These are phyloP conservation scores for Phytophthora melonis DNA, from an alignment of 352 stramenopile genomes.

Conservation along the genomic window DNA sequence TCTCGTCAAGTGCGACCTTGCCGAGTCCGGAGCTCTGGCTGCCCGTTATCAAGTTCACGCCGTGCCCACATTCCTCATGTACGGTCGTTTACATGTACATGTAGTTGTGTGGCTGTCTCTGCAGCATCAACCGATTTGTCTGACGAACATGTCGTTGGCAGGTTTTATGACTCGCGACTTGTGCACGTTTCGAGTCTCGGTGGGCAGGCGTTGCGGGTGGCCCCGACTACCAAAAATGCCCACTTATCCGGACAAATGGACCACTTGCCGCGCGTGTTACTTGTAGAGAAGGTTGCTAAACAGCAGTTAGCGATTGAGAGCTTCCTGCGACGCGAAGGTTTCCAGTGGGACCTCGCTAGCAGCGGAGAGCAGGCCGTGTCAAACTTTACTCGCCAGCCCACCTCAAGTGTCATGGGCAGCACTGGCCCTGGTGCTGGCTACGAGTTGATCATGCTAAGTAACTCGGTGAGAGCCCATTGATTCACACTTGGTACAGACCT, in stretches of 20 bases:
- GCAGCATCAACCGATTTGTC: neutral
- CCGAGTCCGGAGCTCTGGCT: constrained; percentile 61
- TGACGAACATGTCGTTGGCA: constrained; percentile 21
- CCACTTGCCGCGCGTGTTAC: constrained; percentile 64
- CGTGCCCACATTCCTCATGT: constrained; percentile 82
- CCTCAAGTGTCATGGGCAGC: constrained; percentile 3
- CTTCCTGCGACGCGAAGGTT: constrained; percentile 65
- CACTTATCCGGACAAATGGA: constrained; percentile 66
- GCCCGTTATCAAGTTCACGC: constrained; percentile 78
- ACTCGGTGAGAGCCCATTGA: constrained; percentile 43
- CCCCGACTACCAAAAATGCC: constrained; percentile 67
- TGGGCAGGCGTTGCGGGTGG: constrained; percentile 55
- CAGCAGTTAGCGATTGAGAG: constrained; percentile 71
- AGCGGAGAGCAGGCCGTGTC: constrained; percentile 65
- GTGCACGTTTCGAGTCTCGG: constrained; percentile 74
- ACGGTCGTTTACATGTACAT: constrained; percentile 1
- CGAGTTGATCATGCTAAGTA: constrained; percentile 67
- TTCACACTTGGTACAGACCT: neutral
- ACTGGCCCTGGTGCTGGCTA: constrained; percentile 34
- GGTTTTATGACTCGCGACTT: constrained; percentile 71
- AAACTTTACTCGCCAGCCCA: constrained; percentile 51
- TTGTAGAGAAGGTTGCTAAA: constrained; percentile 64
- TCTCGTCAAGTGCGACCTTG: constrained; percentile 81
- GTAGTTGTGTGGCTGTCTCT: neutral
- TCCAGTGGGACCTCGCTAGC: constrained; percentile 75